Base-by-base conservation (phyloP, 2,329 filamentous ascomycete species). In the Coniosporium tulheliwenetii region DNA sequence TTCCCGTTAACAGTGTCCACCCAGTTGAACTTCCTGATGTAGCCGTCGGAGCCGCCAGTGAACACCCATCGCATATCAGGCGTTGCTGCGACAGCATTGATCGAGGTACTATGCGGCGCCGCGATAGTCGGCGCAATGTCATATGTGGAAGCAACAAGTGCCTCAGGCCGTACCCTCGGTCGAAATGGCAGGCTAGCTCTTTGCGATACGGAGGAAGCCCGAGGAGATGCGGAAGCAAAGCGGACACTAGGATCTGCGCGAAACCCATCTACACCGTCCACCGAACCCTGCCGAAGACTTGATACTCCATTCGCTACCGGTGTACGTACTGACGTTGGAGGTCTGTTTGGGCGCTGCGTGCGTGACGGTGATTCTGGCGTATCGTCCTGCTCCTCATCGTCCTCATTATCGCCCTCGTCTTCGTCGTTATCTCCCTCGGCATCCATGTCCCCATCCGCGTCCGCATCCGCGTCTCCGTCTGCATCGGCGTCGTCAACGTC, bases 71-170 rank as follows among this genome's bases (percentile, higher is more conserved):
- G 76, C 69, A 95, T 80, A 59, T 98, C 91, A 2, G 86, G 87
- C 0, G 91, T 98, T 30, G 91, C 80, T 16, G 86, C 79, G 43
- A 98, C 75, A 8, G 86, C 81, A 56, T 98, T 98, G 61, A 98
- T 85, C 40, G 86, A 95, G 2, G 91, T 98, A 46, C 85, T 83
- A 58, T 95, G 87, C 1, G 91, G 91, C 2, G 91, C 91, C 2
- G 91, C 91, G 64, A 96, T 96, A 15, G 91, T 96, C 1, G 91
- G 91, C 1, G 94, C 81, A 44, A 98, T 94, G 57, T 98, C 91
- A 65, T 96, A 98, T 2, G 81, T 75, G 34, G 71, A 66, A 10
- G 91, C 89, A 1, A 72, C 79, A 39, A 93, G 65, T n/a, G 78
- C 82, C 54, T 93, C 86, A 9, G 79, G 70, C 1, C 83, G 76